Percentiles rank a stretch among this genome's conserved stretches.
These are phyloP conservation scores for Rhizopogon rudus DNA, from an alignment of 768 basidiomycete species.

Conservation along the genomic window DNA sequence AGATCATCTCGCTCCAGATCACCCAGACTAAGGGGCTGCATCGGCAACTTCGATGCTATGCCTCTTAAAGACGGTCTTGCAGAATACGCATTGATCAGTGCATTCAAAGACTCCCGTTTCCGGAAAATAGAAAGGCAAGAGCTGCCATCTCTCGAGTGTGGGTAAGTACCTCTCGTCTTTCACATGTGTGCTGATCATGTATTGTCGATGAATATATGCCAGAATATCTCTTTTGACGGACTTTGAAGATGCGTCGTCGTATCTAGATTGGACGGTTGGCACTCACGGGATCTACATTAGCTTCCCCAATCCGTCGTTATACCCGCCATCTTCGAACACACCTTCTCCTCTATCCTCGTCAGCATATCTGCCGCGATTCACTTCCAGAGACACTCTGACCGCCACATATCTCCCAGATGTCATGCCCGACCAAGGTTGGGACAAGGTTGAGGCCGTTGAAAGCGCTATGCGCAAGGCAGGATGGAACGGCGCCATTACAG, in stretches of 20 bases:
- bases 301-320: conserved; percentile 74
- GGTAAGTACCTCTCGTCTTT: conserved; percentile 44
- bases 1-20: conserved; percentile 53
- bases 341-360: conserved; percentile 73
- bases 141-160: conserved; percentile 78
- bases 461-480: conserved; percentile 94
- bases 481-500: conserved; percentile 77
- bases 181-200: background rate
- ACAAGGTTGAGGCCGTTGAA: conserved; percentile 82
- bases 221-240: conserved; percentile 93
- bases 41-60: conserved; percentile 85
- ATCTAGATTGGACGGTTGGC: conserved; percentile 92
- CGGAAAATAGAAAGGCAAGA: conserved; percentile 72
- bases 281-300: conserved; percentile 88
- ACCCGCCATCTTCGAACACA: conserved; percentile 53
- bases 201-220: background rate
- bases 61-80: conserved; percentile 69
- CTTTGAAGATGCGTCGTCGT: conserved; percentile 79
- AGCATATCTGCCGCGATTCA: conserved; percentile 47
- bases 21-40: conserved; percentile 82
- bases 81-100: conserved; percentile 91
- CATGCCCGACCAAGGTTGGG: conserved; percentile 91
- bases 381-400: conserved; percentile 57
- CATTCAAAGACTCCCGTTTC: conserved; percentile 87
- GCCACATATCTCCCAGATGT: conserved; percentile 95